phyloP scores from a whole-genome alignment of 306 rosid genomes.

The Begonia masoniana region DNA sequence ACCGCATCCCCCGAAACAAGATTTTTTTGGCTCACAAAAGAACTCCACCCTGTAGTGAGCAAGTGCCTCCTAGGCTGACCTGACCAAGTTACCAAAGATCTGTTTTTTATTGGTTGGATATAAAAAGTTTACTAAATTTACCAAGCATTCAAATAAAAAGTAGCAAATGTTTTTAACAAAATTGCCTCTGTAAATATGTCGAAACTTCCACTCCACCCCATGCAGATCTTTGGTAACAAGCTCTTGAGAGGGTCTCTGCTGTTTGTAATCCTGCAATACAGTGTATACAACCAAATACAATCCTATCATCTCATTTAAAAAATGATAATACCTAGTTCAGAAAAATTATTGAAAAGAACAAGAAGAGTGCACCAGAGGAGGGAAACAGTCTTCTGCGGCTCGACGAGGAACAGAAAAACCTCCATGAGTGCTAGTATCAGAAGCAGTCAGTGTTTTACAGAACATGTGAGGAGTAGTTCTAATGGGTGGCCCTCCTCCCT shows the following conservation, averaged over 20 bases:
- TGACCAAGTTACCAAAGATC: constrained; percentile 22
- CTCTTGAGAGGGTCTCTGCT: constrained; percentile 94
- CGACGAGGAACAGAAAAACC: constrained; percentile 97
- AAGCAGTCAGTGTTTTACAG: constrained; percentile 95
- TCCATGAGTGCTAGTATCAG: constrained; percentile 95
- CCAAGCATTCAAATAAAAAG: constrained; percentile 12
- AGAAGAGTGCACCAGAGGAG: constrained; percentile 53
- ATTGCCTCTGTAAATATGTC: constrained; percentile 84
- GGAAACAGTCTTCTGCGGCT: constrained; percentile 98
- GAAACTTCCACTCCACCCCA: constrained; percentile 84
- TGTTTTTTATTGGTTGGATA: no score
- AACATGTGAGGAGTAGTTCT: constrained; percentile 95
- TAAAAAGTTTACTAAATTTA: constrained; percentile 8
- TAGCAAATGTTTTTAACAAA: constrained; percentile 1
- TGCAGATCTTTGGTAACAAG: constrained; percentile 92
- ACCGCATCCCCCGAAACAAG: constrained; percentile 96
- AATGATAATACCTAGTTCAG: neutral
- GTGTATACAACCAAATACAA: neutral
- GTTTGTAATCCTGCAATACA: constrained; percentile 64
- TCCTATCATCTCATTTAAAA: neutral
- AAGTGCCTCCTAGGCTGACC: constrained; percentile 99
- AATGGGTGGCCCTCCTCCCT: constrained; percentile 57
- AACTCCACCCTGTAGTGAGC: constrained; percentile 96
- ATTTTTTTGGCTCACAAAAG: constrained; percentile 89
- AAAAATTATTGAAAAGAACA: constrained; percentile 7